Conservation (phyloP, 1,139 yeast genomes). For the Yamadazyma buinensis region DNA sequence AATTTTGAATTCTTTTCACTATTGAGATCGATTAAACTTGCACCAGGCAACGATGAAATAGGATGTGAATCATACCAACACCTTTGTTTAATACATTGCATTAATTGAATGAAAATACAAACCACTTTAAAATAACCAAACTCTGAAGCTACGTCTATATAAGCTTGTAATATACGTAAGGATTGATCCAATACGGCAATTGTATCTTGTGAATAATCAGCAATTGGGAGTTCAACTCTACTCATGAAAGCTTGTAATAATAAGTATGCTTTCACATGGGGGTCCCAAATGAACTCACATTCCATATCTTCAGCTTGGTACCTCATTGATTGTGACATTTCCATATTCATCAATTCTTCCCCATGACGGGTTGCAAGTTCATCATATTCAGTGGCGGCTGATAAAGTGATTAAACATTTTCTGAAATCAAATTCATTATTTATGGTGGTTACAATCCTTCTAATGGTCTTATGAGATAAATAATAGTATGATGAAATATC, state of each 20-base stretch:
- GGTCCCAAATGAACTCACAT: conserved; percentile 83
- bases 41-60: conserved; percentile 68
- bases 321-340: conserved; percentile 77
- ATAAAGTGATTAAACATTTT: conserved; percentile 66
- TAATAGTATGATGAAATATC: conserved; percentile 89
- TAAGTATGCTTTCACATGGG: conserved; percentile 87
- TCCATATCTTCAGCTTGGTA: conserved; percentile 68
- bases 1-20: conserved; percentile 14
- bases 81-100: conserved; percentile 90
- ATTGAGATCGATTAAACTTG: conserved; percentile 29
- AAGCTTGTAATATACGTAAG: conserved; percentile 89
- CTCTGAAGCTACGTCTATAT: conserved; percentile 86
- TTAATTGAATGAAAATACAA: conserved; percentile 55
- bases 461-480: conserved; percentile 84
- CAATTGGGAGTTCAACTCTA: conserved; percentile 83
- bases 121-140: conserved; percentile 67
- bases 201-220: conserved; percentile 93
- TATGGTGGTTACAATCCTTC: conserved; percentile 58
- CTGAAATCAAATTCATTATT: conserved; percentile 52
- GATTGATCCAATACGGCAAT: conserved; percentile 91
- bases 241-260: conserved; percentile 85
- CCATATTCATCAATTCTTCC: conserved; percentile 88
- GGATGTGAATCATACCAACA: conserved; percentile 83
- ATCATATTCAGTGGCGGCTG: conserved; percentile 85
- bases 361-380: conserved; percentile 94